phyloP scores from a whole-genome alignment of 78 protist genomes.

The Speleostelium caveatum region DNA sequence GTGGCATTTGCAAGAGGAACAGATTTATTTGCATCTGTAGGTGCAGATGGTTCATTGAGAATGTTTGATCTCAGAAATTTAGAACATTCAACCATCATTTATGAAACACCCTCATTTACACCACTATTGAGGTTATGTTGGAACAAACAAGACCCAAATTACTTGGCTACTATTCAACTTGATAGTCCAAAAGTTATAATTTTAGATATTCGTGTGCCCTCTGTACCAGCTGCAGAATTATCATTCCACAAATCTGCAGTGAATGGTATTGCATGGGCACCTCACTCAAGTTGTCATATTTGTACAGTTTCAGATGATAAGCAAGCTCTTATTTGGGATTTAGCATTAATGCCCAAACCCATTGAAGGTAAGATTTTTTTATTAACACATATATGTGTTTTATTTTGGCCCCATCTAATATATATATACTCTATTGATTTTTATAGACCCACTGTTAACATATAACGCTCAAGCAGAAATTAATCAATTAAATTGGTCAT shows the following conservation, averaged over 20 bases:
- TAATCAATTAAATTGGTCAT: conserved; percentile 94
- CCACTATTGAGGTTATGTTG: conserved; percentile 96
- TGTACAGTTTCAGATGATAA: conserved; percentile 95
- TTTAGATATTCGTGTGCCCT: conserved; percentile 94
- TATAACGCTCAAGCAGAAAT: conserved; percentile 88
- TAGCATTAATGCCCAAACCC: conserved; percentile 90
- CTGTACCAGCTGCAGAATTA: conserved; percentile 94
- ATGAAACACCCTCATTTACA: conserved; percentile 89
- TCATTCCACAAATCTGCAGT: conserved; percentile 86
- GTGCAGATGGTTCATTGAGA: conserved; percentile 98
- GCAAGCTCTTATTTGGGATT: conserved; percentile 98
- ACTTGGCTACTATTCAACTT: conserved; percentile 93
- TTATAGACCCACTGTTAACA: conserved; percentile 89
- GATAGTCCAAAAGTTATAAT: conserved; percentile 89
- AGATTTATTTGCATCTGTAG: conserved; percentile 93
- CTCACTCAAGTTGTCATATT: conserved; percentile 96
- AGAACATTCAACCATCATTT: conserved; percentile 98
- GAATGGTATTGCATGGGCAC: conserved; percentile 98
- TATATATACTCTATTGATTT: neutral
- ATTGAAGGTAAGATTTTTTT: conserved; percentile 76
- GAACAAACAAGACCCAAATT: conserved; percentile 97
- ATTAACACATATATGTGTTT: neutral
- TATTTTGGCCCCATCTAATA: neutral
- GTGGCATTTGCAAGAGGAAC: conserved; percentile 91
- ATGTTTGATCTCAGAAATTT: conserved; percentile 96